phyloP scores from a whole-genome alignment of 2,329 filamentous ascomycete genomes.

The Colletotrichum lentis region DNA sequence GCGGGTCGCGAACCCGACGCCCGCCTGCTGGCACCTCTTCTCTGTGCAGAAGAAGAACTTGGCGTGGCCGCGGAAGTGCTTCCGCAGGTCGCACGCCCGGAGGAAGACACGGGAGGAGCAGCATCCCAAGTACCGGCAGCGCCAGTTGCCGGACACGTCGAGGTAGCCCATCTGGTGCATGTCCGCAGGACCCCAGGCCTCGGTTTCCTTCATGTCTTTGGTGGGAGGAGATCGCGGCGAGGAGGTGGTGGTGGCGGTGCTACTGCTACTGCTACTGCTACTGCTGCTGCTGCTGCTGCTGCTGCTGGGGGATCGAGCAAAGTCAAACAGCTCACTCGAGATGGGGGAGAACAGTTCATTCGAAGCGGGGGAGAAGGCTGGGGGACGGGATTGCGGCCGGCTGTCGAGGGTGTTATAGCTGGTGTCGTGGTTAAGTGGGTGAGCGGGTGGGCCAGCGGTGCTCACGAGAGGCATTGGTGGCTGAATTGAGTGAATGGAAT shows the following conservation, averaged over 20 bases:
- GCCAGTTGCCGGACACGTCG: constrained; percentile 31
- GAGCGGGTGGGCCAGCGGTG: neutral
- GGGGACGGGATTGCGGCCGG: neutral
- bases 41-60: constrained; percentile 36
- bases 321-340: constrained; percentile 5
- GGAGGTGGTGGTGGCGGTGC: too few species aligned
- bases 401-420: constrained; percentile 3
- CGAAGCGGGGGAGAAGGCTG: constrained; percentile 15
- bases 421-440: neutral
- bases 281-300: too few species aligned
- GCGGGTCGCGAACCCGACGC: constrained; percentile 29
- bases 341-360: constrained; percentile 26
- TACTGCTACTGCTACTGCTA: too few species aligned
- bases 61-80: constrained; percentile 31
- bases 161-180: constrained; percentile 31
- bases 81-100: constrained; percentile 26
- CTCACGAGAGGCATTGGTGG: constrained; percentile 11
- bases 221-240: constrained; percentile 13
- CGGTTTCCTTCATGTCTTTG: neutral
- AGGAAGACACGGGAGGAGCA: constrained; percentile 31
- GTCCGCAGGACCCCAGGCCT: constrained; percentile 18
- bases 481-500: constrained; percentile 11
- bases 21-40: constrained; percentile 26
- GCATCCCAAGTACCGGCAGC: constrained; percentile 27
- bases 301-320: constrained; percentile 11